A percentile compares a stretch with the other conserved stretches of the same genome.
phyloP scores from a whole-genome alignment of 371 early-diverging fungal genomes.

The Mucor lusitanicus region DNA sequence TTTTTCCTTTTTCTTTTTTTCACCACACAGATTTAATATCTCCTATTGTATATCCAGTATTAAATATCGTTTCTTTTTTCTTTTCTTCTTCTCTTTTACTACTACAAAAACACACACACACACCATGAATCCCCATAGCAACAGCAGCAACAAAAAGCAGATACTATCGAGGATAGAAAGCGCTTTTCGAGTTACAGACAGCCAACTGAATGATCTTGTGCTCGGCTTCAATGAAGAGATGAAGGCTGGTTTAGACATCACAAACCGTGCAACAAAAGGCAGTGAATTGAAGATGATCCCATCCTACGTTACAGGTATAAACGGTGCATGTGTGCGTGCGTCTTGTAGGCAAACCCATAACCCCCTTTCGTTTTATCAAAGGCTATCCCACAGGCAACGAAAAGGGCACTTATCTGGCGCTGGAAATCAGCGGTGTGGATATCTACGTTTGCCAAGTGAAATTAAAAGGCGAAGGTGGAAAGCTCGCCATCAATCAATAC shows the following conservation, averaged over 20 bases:
- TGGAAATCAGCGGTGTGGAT: slow-evolving; percentile 88
- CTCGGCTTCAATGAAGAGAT: slow-evolving; percentile 48
- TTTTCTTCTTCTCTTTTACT: background rate
- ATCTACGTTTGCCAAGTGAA: slow-evolving; percentile 53
- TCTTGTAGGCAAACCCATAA: no score
- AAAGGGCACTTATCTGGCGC: slow-evolving; percentile 85
- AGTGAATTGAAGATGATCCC: slow-evolving; percentile 52
- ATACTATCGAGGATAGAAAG: slow-evolving; percentile 28
- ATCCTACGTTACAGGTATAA: slow-evolving; percentile 43
- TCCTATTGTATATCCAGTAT: background rate
- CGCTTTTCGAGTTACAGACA: slow-evolving; percentile 37
- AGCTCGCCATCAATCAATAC: slow-evolving; percentile 51
- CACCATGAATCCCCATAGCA: slow-evolving; percentile 3
- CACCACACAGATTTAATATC: background rate
- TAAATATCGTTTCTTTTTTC: background rate
- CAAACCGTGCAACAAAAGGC: slow-evolving; percentile 1
- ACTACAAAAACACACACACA: background rate
- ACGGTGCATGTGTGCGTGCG: background rate
- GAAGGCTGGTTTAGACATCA: slow-evolving; percentile 39
- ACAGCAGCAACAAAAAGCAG: slow-evolving; percentile 17
- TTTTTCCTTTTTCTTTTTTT: slow-evolving; percentile 1
- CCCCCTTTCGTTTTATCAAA: background rate
- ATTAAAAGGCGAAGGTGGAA: slow-evolving; percentile 52
- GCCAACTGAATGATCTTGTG: slow-evolving; percentile 13
- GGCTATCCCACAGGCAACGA: slow-evolving; percentile 82